Conservation (phyloP, 441 rosid genomes). For the Adansonia rubrostipa region DNA sequence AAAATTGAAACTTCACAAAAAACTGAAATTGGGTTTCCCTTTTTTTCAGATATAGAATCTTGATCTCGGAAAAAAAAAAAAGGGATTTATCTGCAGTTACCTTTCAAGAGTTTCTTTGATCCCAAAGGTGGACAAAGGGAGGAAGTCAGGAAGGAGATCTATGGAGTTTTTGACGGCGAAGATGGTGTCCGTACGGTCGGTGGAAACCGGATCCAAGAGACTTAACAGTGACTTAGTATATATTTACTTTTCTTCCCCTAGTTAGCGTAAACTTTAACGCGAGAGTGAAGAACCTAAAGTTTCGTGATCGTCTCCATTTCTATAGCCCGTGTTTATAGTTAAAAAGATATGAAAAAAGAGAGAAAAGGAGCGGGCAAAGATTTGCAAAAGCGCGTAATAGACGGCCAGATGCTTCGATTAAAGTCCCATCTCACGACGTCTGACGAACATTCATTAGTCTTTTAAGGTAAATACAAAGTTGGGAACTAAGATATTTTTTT, state of each 20-base stretch:
- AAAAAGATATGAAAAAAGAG: not conserved
- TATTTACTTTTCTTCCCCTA: not conserved
- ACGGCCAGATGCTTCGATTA: not conserved
- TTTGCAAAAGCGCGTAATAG: constrained; percentile 9
- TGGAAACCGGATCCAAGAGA: constrained; percentile 4
- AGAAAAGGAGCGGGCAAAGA: not conserved
- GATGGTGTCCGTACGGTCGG: not conserved
- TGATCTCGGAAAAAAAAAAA: not conserved
- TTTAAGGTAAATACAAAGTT: not conserved
- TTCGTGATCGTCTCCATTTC: constrained; percentile 8
- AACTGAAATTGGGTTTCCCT: not conserved
- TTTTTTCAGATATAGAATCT: not conserved
- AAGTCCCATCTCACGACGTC: not conserved
- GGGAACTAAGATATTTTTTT: too few species aligned
- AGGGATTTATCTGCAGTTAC: constrained; percentile 6
- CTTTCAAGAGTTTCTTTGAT: not conserved
- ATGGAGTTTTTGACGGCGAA: not conserved
- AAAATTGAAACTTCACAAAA: not conserved
- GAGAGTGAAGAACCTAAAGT: constrained; percentile 21
- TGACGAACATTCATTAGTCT: not conserved
- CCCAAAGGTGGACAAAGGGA: not conserved
- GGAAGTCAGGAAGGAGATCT: not conserved
- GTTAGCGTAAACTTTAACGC: not conserved
- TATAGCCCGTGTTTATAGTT: not conserved
- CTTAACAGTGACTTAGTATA: not conserved